phyloP scores from a whole-genome alignment of 192 early-diverging fungal genomes.

The Backusella westeae region DNA sequence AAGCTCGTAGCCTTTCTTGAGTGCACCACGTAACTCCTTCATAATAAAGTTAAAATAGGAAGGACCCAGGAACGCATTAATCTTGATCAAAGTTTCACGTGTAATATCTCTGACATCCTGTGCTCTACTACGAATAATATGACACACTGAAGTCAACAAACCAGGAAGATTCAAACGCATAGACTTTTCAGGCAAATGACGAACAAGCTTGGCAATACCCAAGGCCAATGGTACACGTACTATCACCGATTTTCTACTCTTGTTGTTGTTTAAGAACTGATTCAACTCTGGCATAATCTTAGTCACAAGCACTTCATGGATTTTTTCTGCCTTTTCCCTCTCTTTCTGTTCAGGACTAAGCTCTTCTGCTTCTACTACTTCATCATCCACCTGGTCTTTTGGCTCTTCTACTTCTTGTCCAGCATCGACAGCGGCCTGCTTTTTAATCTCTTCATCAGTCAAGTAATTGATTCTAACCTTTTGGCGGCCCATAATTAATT shows the following conservation, averaged over 20 bases:
- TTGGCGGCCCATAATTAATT: conserved; percentile 38
- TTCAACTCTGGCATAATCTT: conserved; percentile 85
- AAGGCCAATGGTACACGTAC: conserved; percentile 86
- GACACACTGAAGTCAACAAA: conserved; percentile 83
- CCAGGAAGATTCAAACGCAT: conserved; percentile 82
- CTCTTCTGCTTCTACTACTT: conserved; percentile 36
- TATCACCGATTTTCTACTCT: conserved; percentile 71
- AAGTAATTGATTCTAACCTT: conserved; percentile 47
- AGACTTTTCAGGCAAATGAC: conserved; percentile 71
- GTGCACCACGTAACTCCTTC: conserved; percentile 73
- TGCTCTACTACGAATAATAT: conserved; percentile 77
- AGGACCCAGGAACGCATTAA: conserved; percentile 79
- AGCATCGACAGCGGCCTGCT: conserved; percentile 37
- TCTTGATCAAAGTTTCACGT: conserved; percentile 85
- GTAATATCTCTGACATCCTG: conserved; percentile 85
- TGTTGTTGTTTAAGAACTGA: conserved; percentile 61
- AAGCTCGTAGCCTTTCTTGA: conserved; percentile 84
- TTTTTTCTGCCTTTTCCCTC: conserved; percentile 44
- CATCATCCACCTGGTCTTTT: conserved; percentile 28
- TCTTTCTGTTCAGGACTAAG: conserved; percentile 32
- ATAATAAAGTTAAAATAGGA: conserved; percentile 86
- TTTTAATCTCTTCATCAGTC: conserved; percentile 30
- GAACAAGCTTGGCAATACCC: conserved; percentile 82
- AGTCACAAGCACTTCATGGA: conserved; percentile 74
- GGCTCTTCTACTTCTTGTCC: conserved; percentile 25